These are phyloP conservation scores for Phytopythium montanum DNA, from an alignment of 352 stramenopile genomes.

Conservation along the genomic window DNA sequence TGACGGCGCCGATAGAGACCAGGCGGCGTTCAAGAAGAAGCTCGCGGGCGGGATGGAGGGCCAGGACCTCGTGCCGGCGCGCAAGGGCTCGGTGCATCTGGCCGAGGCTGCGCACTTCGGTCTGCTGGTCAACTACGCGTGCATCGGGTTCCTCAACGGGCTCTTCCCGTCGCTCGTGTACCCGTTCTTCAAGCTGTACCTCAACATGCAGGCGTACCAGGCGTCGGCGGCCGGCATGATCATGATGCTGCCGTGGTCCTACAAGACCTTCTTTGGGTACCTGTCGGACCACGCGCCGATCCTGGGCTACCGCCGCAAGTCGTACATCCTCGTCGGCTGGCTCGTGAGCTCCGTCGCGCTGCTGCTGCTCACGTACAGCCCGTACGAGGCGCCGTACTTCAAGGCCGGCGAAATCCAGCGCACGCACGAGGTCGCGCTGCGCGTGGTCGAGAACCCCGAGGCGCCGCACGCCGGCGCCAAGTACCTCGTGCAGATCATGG, in stretches of 20 bases:
- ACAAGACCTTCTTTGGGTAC: conserved; percentile 76
- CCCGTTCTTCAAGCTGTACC: conserved; percentile 73
- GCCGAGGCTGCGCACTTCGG: conserved; percentile 38
- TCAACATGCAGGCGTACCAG: conserved; percentile 75
- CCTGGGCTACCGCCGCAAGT: conserved; percentile 56
- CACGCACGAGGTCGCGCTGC: conserved; percentile 31
- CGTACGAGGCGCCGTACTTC: conserved; percentile 49
- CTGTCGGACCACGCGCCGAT: conserved; percentile 67
- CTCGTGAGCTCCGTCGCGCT: conserved; percentile 33
- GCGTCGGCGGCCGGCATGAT: conserved; percentile 47
- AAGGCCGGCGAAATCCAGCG: conserved; percentile 50
- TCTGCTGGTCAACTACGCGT: conserved; percentile 66
- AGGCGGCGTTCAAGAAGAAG: conserved; percentile 16
- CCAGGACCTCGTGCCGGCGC: conserved; percentile 38
- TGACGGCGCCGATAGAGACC: neutral
- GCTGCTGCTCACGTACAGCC: conserved; percentile 50
- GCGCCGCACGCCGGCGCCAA: conserved; percentile 35
- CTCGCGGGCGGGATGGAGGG: conserved; percentile 17
- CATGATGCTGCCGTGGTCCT: conserved; percentile 65
- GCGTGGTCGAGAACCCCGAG: conserved; percentile 42
- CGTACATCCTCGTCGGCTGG: conserved; percentile 75
- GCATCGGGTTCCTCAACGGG: conserved; percentile 69
- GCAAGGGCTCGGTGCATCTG: conserved; percentile 38
- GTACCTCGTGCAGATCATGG: conserved; percentile 59
- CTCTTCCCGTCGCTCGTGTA: conserved; percentile 64